Percentiles rank a stretch among this genome's conserved stretches.
Conservation (phyloP, 768 basidiomycete species). For the Suillus ampliporus region DNA sequence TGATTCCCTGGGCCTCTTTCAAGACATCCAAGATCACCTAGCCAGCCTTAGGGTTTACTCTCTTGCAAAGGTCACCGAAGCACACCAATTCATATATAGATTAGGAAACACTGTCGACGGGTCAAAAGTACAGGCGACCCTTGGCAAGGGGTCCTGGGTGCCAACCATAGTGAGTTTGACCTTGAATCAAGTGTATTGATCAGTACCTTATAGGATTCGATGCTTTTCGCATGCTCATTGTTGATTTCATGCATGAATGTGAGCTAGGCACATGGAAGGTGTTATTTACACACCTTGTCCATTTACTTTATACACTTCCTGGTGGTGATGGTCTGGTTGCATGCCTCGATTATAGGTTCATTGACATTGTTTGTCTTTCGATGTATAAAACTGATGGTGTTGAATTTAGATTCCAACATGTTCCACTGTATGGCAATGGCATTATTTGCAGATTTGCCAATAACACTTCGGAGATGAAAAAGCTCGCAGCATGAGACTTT, state of each 20-base stretch:
- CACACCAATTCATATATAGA: conserved; percentile 8
- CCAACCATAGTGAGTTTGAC: background rate
- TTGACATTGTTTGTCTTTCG: background rate
- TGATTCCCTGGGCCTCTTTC: conserved; percentile 14
- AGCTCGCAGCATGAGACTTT: conserved; percentile 45
- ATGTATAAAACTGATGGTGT: background rate
- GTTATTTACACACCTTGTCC: conserved; percentile 42
- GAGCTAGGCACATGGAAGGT: conserved; percentile 44
- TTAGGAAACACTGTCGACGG: background rate
- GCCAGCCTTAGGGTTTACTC: background rate
- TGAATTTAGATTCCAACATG: conserved; percentile 21
- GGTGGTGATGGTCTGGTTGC: conserved; percentile 18
- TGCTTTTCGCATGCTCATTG: conserved; percentile 30
- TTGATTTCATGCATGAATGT: conserved; percentile 44
- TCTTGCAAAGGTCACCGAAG: background rate
- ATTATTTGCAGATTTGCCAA: conserved; percentile 42
- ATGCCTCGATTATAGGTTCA: conserved; percentile 33
- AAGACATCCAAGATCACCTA: conserved; percentile 1
- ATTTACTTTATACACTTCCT: conserved; percentile 28
- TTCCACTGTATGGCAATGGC: conserved; percentile 28
- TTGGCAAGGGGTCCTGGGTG: background rate
- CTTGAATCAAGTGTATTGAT: too few relatives aligned
- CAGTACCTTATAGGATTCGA: conserved; percentile 26
- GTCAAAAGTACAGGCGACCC: background rate
- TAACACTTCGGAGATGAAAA: conserved; percentile 43